These are phyloP conservation scores for Erigeron philadelphicus DNA, from an alignment of 140 eudicot genomes.

Conservation along the genomic window DNA sequence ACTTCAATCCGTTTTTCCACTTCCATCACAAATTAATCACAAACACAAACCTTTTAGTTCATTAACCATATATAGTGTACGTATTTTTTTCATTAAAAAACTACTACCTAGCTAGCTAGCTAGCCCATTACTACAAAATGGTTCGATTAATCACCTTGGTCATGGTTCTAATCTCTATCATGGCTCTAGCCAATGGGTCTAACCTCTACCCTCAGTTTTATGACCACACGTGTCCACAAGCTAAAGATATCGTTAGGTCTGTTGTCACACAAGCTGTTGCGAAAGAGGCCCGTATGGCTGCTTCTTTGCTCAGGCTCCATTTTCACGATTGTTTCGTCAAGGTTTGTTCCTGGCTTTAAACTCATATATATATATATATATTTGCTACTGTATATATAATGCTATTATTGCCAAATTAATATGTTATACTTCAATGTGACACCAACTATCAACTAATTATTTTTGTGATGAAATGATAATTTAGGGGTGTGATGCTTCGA, in stretches of 20 bases:
- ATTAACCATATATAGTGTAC: neutral
- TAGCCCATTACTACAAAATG: conserved; percentile 35
- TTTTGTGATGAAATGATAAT: neutral
- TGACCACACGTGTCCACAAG: conserved; percentile 60
- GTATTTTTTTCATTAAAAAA: neutral
- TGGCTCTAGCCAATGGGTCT: conserved; percentile 46
- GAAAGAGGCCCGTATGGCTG: conserved; percentile 82
- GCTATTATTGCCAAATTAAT: too few species aligned
- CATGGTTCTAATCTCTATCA: conserved; percentile 40
- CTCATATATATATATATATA: too few species aligned
- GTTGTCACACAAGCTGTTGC: conserved; percentile 67
- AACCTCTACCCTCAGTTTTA: conserved; percentile 68
- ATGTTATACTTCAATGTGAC: too few species aligned
- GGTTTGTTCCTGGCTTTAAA: too few species aligned
- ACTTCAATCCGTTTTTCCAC: conserved; percentile 21
- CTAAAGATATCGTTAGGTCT: conserved; percentile 48
- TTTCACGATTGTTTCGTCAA: conserved; percentile 85
- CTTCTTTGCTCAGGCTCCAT: conserved; percentile 73
- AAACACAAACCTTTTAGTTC: conserved; percentile 10
- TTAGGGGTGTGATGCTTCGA: conserved; percentile 77
- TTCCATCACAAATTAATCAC: conserved; percentile 25
- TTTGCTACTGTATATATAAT: too few species aligned
- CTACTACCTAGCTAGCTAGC: neutral
- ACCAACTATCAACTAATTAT: too few species aligned
- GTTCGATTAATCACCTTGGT: conserved; percentile 29